A percentile compares a stretch with the other conserved stretches of the same genome.
phyloP scores from a whole-genome alignment of 192 early-diverging fungal species.

The Coemansia sp. region DNA sequence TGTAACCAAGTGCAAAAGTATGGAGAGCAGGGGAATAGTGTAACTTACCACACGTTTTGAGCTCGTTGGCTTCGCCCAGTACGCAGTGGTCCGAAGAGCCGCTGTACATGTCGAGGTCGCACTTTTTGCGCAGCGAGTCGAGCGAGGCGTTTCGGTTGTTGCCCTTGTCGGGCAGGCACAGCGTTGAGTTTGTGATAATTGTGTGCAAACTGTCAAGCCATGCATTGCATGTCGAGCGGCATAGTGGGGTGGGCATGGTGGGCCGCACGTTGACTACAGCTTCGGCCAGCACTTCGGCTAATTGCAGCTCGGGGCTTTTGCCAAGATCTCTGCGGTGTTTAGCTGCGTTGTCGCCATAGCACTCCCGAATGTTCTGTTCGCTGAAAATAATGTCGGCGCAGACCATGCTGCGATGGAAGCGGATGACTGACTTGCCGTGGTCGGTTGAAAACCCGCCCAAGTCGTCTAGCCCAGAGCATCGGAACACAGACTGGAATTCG shows the following conservation, averaged over 20 bases:
- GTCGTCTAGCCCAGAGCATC: conserved; percentile 45
- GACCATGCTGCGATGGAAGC: conserved; percentile 51
- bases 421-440: conserved; percentile 42
- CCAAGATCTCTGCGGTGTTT: conserved; percentile 13
- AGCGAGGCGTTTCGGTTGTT: conserved; percentile 44
- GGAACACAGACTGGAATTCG: conserved; percentile 53
- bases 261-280: conserved; percentile 16
- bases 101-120: conserved; percentile 26
- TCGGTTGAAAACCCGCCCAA: conserved; percentile 47
- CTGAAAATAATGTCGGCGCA: conserved; percentile 50
- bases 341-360: conserved; percentile 25
- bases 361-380: conserved; percentile 41
- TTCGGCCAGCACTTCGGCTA: conserved; percentile 35
- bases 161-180: conserved; percentile 39
- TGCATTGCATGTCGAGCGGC: conserved; percentile 39
- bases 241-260: conserved; percentile 32
- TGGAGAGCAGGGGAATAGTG: neutral
- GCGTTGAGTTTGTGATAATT: conserved; percentile 39
- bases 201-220: conserved; percentile 47
- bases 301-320: conserved; percentile 21
- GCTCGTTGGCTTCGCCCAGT: conserved; percentile 47
- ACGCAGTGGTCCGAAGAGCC: conserved; percentile 39
- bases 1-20: no score
- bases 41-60: conserved; percentile 53
- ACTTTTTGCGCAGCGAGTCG: conserved; percentile 43